Evolutionary conservation across 2,329 filamentous ascomycete species (phyloP).

Genomic region (Emmonsiellopsis sp.): DNA sequence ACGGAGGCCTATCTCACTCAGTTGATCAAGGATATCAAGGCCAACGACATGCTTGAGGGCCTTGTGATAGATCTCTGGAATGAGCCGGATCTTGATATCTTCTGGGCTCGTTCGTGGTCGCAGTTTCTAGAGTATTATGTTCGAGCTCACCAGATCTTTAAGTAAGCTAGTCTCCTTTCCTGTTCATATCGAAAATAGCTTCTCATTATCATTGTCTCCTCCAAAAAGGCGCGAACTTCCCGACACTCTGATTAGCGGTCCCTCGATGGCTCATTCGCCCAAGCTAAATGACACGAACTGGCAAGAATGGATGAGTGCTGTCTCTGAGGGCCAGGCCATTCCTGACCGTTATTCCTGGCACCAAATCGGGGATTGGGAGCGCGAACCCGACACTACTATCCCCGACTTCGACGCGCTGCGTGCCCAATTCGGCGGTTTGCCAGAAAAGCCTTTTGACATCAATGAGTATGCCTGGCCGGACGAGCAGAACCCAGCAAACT

Average conservation of each 20-base stretch:
- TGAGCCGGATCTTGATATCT: slow-evolving; percentile 37
- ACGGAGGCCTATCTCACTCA: slow-evolving; percentile 36
- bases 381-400: too few species aligned
- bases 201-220: background rate
- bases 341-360: slow-evolving; percentile 40
- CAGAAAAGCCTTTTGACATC: slow-evolving; percentile 15
- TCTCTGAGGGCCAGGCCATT: slow-evolving; percentile 27
- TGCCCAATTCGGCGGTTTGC: too few species aligned
- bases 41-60: slow-evolving; percentile 28
- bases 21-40: slow-evolving; percentile 28
- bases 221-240: background rate
- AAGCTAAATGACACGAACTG: slow-evolving; percentile 30
- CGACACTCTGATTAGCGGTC: slow-evolving; percentile 27
- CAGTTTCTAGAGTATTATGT: slow-evolving; percentile 36
- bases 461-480: slow-evolving; percentile 38
- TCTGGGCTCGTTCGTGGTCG: slow-evolving; percentile 26
- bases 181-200: too few species aligned
- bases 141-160: slow-evolving; percentile 29
- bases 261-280: slow-evolving; percentile 27
- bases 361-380: slow-evolving; percentile 22
- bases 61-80: slow-evolving; percentile 46
- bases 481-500: slow-evolving; percentile 34
- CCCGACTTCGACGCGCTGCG: too few species aligned
- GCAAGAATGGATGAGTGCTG: slow-evolving; percentile 26
- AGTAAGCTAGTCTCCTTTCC: slow-evolving; percentile 15